phyloP scores from a whole-genome alignment of 495 filamentous ascomycete species.

The Hypomontagnella monticulosa region DNA sequence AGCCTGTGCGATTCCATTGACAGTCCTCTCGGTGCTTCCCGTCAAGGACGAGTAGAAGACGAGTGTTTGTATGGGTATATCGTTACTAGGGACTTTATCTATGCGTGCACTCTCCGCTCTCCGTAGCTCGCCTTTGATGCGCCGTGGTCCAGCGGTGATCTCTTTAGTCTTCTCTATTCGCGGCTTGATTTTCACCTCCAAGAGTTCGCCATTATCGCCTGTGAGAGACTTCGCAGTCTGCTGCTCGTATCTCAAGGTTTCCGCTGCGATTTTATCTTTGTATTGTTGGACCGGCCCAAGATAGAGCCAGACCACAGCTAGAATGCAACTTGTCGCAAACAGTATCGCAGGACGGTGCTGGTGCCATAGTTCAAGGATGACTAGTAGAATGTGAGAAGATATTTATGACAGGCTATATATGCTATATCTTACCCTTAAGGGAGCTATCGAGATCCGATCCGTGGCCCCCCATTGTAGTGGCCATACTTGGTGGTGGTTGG shows the following conservation, averaged over 20 bases:
- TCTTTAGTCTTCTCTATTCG: constrained; percentile 40
- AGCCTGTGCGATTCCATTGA: constrained; percentile 64
- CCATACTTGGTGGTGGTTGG: constrained; percentile 16
- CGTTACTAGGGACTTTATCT: constrained; percentile 19
- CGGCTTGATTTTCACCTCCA: constrained; percentile 17
- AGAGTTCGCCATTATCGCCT: constrained; percentile 23
- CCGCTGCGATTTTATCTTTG: background rate
- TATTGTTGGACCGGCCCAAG: constrained; percentile 38
- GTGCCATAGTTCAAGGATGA: constrained; percentile 65
- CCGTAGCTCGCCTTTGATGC: constrained; percentile 59
- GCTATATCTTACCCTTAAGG: constrained; percentile 14
- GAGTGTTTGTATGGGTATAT: constrained; percentile 70
- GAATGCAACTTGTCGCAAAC: constrained; percentile 49
- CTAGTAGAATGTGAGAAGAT: constrained; percentile 45
- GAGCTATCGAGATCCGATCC: constrained; percentile 7
- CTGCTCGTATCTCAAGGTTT: constrained; percentile 40
- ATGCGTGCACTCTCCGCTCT: constrained; percentile 41
- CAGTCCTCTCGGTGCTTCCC: constrained; percentile 76
- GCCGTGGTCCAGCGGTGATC: constrained; percentile 49
- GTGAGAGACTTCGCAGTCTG: constrained; percentile 26
- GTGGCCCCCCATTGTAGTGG: constrained; percentile 17
- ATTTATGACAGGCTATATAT: background rate
- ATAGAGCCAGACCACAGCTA: constrained; percentile 53
- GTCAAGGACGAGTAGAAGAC: constrained; percentile 91
- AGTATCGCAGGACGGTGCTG: constrained; percentile 62